These are phyloP conservation scores for Aspergillus chevalieri DNA, from an alignment of 2,329 filamentous ascomycete species.

Conservation along the genomic window DNA sequence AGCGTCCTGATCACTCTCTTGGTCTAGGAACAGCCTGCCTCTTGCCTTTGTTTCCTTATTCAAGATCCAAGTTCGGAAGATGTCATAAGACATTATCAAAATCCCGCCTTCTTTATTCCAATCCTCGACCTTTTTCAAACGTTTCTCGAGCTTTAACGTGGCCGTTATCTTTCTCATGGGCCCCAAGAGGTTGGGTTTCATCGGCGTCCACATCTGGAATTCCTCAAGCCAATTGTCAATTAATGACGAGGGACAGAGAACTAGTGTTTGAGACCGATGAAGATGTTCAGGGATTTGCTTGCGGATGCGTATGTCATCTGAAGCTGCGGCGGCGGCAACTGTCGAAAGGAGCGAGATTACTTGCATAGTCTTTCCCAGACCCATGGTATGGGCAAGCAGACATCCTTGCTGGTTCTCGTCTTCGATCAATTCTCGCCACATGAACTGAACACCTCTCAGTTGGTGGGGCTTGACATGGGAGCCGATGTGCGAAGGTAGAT, in stretches of 20 bases:
- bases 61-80: constrained; percentile 51
- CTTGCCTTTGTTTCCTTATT: constrained; percentile 26
- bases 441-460: constrained; percentile 71
- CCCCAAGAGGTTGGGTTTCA: constrained; percentile 46
- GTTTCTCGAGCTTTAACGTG: constrained; percentile 26
- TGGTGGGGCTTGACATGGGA: constrained; percentile 70
- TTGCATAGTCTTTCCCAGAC: constrained; percentile 88
- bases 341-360: constrained; percentile 75
- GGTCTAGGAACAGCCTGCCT: neutral
- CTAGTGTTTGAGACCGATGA: constrained; percentile 56
- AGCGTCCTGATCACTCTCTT: neutral
- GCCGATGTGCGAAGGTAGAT: constrained; percentile 59
- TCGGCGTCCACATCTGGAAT: constrained; percentile 61
- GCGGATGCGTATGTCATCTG: constrained; percentile 50
- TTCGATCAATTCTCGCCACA: constrained; percentile 77
- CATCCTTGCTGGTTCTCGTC: constrained; percentile 63
- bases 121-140: constrained; percentile 42
- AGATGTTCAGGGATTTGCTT: constrained; percentile 65
- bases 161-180: constrained; percentile 52
- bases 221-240: constrained; percentile 82
- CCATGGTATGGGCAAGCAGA: constrained; percentile 84
- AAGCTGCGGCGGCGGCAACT: constrained; percentile 60
- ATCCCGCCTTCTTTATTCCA: constrained; percentile 67
- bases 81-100: constrained; percentile 67
- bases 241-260: constrained; percentile 69